These are phyloP conservation scores for Trichosporon sp. DNA, from an alignment of 1,284 basidiomycete genomes.

Conservation along the genomic window DNA sequence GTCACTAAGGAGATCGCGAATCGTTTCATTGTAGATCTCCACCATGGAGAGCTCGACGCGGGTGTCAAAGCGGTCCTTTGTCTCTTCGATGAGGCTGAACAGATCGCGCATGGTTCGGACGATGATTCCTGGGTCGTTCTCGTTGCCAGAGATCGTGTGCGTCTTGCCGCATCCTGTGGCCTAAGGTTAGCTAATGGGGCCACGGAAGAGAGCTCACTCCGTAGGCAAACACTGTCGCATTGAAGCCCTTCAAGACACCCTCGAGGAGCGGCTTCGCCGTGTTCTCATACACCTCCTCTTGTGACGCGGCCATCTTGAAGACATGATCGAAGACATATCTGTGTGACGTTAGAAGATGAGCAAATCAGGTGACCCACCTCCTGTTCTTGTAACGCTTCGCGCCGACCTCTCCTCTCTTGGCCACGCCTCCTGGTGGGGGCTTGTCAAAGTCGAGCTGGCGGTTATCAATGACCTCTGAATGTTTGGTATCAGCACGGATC, in stretches of 20 bases:
- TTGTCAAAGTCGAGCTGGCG: slow-evolving; percentile 83
- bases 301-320: slow-evolving; percentile 69
- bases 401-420: slow-evolving; percentile 49
- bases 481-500: slow-evolving; percentile 2
- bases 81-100: slow-evolving; percentile 80
- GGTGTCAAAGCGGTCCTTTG: slow-evolving; percentile 70
- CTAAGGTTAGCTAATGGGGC: slow-evolving; percentile 49
- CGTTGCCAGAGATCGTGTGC: slow-evolving; percentile 90
- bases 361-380: slow-evolving; percentile 36
- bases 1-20: slow-evolving; percentile 85
- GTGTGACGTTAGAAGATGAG: slow-evolving; percentile 7
- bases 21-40: slow-evolving; percentile 97
- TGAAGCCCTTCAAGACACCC: slow-evolving; percentile 85
- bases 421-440: slow-evolving; percentile 54
- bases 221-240: slow-evolving; percentile 94
- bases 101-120: slow-evolving; percentile 95
- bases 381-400: slow-evolving; percentile 86
- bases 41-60: slow-evolving; percentile 88
- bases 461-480: slow-evolving; percentile 50
- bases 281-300: slow-evolving; percentile 77
- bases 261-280: slow-evolving; percentile 77
- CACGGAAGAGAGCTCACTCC: slow-evolving; percentile 59
- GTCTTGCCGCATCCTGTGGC: slow-evolving; percentile 98
- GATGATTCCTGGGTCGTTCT: slow-evolving; percentile 80
- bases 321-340: slow-evolving; percentile 94